phyloP scores from a whole-genome alignment of 108 stramenopile species.

The Nitzschia sp. region DNA sequence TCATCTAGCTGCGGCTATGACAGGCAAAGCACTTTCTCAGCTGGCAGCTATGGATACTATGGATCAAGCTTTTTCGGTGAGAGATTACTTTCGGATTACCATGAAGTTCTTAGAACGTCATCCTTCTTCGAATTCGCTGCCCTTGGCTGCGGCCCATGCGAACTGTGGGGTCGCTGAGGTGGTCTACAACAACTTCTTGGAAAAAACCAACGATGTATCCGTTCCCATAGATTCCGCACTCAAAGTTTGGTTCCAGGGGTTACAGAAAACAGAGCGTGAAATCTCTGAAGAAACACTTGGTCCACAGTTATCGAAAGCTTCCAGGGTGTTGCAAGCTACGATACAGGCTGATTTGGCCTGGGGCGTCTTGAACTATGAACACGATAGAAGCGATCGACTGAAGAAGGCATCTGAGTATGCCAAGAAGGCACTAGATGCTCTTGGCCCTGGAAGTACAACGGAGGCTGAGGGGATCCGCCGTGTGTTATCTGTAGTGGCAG shows the following conservation, averaged over 20 bases:
- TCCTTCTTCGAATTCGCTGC: conserved; percentile 13
- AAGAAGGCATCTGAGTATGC: conserved; percentile 72
- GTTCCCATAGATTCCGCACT: conserved; percentile 47
- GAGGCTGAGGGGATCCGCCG: conserved; percentile 45
- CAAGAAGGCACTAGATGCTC: conserved; percentile 53
- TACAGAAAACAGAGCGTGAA: conserved; percentile 17
- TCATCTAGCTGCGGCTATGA: conserved; percentile 44
- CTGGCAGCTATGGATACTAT: conserved; percentile 28
- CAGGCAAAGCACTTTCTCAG: conserved; percentile 43
- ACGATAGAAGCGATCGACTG: conserved; percentile 36
- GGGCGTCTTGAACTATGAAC: conserved; percentile 44
- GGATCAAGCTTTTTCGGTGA: conserved; percentile 44
- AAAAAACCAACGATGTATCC: conserved; percentile 37
- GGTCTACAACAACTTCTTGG: conserved; percentile 31
- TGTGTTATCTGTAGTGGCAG: conserved; percentile 59
- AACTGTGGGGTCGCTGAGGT: conserved; percentile 43
- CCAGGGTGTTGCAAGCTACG: conserved; percentile 13
- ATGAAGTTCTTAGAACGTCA: conserved; percentile 38
- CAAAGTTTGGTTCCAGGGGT: conserved; percentile 31
- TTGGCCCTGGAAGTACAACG: conserved; percentile 37
- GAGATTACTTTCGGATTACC: conserved; percentile 42
- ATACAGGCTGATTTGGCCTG: conserved; percentile 48
- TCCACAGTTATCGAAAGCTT: neutral
- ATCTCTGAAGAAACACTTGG: neutral
- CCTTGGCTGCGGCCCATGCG: conserved; percentile 19